A percentile compares a stretch with the other conserved stretches of the same genome.
Conservation (phyloP, 129 eudicot species). For the Chrysanthemum seticuspe region DNA sequence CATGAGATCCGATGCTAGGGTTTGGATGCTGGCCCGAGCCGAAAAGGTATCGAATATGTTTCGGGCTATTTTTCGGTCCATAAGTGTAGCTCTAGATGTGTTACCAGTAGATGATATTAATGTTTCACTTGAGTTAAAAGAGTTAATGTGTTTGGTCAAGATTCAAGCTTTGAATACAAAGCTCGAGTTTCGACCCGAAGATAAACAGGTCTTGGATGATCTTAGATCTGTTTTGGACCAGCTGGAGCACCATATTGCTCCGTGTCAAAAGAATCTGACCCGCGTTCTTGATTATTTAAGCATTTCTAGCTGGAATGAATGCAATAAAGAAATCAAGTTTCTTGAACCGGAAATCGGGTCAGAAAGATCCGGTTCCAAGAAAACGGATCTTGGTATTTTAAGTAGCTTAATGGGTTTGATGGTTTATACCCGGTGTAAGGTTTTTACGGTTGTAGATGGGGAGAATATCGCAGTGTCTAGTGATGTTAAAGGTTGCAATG, state of each 20-base stretch:
- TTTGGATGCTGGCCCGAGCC: slow-evolving; percentile 56
- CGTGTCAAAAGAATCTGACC: slow-evolving; percentile 40
- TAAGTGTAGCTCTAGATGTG: slow-evolving; percentile 69
- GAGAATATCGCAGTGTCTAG: not conserved
- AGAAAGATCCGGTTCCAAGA: slow-evolving; percentile 41
- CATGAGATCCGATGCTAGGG: slow-evolving; percentile 45
- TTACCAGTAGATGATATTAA: slow-evolving; percentile 32
- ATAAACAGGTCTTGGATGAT: slow-evolving; percentile 26
- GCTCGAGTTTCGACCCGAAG: slow-evolving; percentile 48
- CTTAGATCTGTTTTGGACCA: slow-evolving; percentile 39
- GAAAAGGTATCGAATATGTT: slow-evolving; percentile 43
- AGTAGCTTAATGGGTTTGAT: slow-evolving; percentile 56
- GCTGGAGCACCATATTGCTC: slow-evolving; percentile 47
- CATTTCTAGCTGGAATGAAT: slow-evolving; percentile 56
- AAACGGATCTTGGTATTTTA: slow-evolving; percentile 41
- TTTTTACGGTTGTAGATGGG: slow-evolving; percentile 41
- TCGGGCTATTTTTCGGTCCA: slow-evolving; percentile 39
- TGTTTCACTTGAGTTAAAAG: slow-evolving; percentile 40
- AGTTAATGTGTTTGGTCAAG: slow-evolving; percentile 46
- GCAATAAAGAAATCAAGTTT: slow-evolving; percentile 58
- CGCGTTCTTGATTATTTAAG: slow-evolving; percentile 62
- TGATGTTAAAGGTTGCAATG: not conserved
- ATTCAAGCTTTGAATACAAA: slow-evolving; percentile 39
- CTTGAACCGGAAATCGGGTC: slow-evolving; percentile 52
- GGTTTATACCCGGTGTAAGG: slow-evolving; percentile 55